phyloP scores from a whole-genome alignment of 768 basidiomycete genomes.

The Leccinellum luteum region DNA sequence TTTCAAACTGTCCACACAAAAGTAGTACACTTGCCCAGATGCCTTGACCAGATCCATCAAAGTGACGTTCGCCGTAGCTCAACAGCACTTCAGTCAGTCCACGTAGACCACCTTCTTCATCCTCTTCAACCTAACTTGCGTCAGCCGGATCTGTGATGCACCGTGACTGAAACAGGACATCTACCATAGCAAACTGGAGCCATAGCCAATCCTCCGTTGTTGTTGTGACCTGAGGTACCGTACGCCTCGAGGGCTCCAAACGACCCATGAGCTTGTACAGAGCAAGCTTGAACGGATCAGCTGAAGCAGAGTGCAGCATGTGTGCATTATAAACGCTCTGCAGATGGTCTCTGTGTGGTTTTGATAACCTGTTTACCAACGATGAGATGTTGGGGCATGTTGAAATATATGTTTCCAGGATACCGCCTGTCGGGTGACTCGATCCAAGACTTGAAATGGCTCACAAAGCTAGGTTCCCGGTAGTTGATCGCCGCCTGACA shows the following conservation, averaged over 20 bases:
- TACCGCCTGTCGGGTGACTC: constrained; percentile 78
- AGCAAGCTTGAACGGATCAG: constrained; percentile 95
- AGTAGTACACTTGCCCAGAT: constrained; percentile 83
- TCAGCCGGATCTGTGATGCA: constrained; percentile 6
- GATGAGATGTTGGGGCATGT: constrained; percentile 1
- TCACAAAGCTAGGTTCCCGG: constrained; percentile 80
- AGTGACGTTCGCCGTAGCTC: constrained; percentile 79
- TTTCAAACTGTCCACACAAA: constrained; percentile 92
- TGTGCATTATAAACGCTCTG: constrained; percentile 80
- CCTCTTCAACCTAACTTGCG: constrained; percentile 63
- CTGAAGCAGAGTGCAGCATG: constrained; percentile 82
- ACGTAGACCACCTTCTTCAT: constrained; percentile 74
- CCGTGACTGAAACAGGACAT: background rate
- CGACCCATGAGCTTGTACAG: constrained; percentile 95
- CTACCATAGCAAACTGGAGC: constrained; percentile 89
- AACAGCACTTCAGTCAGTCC: constrained; percentile 72
- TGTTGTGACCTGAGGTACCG: constrained; percentile 78
- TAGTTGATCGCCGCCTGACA: constrained; percentile 71
- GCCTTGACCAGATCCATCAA: constrained; percentile 64
- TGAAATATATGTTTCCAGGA: constrained; percentile 16
- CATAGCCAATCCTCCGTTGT: constrained; percentile 99
- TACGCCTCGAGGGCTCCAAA: constrained; percentile 77
- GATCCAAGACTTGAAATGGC: constrained; percentile 80
- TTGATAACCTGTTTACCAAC: constrained; percentile 51
- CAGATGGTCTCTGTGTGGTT: constrained; percentile 75